Evolutionary conservation across 805 yeast genomes (phyloP).

Genomic region (Teunomyces cretensis): DNA sequence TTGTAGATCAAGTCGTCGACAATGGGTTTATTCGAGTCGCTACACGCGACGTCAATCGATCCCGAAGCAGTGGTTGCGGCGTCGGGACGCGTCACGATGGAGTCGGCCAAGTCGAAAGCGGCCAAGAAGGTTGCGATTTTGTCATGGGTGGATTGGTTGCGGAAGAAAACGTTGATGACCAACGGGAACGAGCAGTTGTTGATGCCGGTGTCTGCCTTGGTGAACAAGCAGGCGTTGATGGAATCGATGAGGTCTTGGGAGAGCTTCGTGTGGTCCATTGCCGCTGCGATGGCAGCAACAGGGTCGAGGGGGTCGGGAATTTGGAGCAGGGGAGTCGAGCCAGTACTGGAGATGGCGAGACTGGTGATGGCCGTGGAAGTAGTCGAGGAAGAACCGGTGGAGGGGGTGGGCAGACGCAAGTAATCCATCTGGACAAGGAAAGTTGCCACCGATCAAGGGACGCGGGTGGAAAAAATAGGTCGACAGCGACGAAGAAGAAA

Average conservation of each 20-base stretch:
- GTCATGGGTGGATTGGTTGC: neutral
- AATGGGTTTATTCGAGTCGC: slow-evolving; percentile 4
- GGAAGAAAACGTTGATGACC: slow-evolving; percentile 1
- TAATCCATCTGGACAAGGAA: neutral
- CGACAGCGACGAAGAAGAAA: too few relatives aligned
- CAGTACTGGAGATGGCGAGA: too few relatives aligned
- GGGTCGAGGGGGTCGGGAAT: neutral
- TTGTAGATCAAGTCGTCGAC: slow-evolving; percentile 11
- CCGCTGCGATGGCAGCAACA: neutral
- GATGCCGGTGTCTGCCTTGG: slow-evolving; percentile 2
- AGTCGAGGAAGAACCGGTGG: neutral
- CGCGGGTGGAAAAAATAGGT: neutral
- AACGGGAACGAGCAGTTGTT: slow-evolving; percentile 7
- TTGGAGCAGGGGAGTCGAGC: neutral
- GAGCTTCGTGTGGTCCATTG: neutral
- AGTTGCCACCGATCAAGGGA: slow-evolving; percentile 1
- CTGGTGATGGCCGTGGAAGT: neutral
- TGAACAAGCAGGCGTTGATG: slow-evolving; percentile 10
- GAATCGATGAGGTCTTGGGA: slow-evolving; percentile 4
- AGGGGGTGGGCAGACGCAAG: neutral
- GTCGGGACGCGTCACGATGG: neutral
- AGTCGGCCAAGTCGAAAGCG: neutral
- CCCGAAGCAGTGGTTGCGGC: neutral
- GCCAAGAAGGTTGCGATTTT: neutral
- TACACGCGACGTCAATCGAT: slow-evolving; percentile 1